Evolutionary conservation across 2,329 filamentous ascomycete species (phyloP).

Genomic region (Penicillium sp.): DNA sequence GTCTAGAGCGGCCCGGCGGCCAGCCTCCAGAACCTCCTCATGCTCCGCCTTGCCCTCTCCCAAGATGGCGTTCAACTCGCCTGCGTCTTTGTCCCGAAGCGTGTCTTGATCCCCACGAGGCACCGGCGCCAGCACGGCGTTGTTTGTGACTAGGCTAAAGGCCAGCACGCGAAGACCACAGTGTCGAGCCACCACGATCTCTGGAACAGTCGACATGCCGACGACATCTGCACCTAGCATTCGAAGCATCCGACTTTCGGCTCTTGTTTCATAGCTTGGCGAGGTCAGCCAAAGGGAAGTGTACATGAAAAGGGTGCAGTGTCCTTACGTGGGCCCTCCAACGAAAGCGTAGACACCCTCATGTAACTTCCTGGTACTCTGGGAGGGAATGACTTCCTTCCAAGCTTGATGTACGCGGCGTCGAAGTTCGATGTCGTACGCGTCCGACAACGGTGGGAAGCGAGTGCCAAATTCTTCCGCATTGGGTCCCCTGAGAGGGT

Average conservation of each 20-base stretch:
- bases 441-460: slow-evolving; percentile 61
- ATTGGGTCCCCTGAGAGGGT: slow-evolving; percentile 60
- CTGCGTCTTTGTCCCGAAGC: slow-evolving; percentile 47
- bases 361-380: slow-evolving; percentile 51
- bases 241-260: slow-evolving; percentile 59
- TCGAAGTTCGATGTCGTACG: slow-evolving; percentile 59
- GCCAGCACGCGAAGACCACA: slow-evolving; percentile 59
- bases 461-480: slow-evolving; percentile 57
- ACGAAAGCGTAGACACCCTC: slow-evolving; percentile 64
- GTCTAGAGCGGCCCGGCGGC: slow-evolving; percentile 55
- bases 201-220: slow-evolving; percentile 65
- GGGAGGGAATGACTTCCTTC: slow-evolving; percentile 45
- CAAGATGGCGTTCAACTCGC: slow-evolving; percentile 52
- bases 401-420: slow-evolving; percentile 55
- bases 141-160: slow-evolving; percentile 63
- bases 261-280: slow-evolving; percentile 57
- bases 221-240: slow-evolving; percentile 62
- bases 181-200: slow-evolving; percentile 62
- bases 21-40: slow-evolving; percentile 60
- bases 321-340: slow-evolving; percentile 54
- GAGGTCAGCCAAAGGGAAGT: slow-evolving; percentile 12
- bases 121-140: slow-evolving; percentile 55
- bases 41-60: slow-evolving; percentile 59
- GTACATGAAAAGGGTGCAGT: not conserved
- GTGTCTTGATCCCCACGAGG: slow-evolving; percentile 54